Conservation (phyloP, 2,329 filamentous ascomycete species). For the Plenodomus lindquistii region DNA sequence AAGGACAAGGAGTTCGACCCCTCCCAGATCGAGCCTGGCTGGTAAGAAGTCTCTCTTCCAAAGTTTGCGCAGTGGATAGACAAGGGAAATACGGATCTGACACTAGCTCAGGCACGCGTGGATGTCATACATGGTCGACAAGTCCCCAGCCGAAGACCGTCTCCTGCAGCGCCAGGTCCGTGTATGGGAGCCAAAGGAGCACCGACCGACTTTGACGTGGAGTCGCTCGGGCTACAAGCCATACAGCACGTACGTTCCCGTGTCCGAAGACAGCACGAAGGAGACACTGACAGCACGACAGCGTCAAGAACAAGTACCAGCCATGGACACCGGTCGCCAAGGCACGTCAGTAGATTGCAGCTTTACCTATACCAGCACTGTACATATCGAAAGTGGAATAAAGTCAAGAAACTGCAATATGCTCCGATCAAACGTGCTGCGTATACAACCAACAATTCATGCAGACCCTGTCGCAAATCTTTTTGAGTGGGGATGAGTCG, state of each 20-base stretch:
- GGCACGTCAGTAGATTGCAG: slow-evolving; percentile 38
- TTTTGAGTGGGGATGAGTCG: not conserved
- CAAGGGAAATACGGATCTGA: slow-evolving; percentile 3
- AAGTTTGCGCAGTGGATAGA: not conserved
- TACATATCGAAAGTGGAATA: slow-evolving; percentile 24
- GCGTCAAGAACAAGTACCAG: slow-evolving; percentile 55
- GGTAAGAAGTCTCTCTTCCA: slow-evolving; percentile 50
- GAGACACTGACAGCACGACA: slow-evolving; percentile 27
- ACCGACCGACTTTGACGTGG: slow-evolving; percentile 75
- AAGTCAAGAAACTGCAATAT: not conserved
- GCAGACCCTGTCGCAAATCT: not conserved
- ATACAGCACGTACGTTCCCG: slow-evolving; percentile 82
- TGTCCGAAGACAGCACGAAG: not conserved
- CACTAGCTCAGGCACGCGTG: slow-evolving; percentile 76
- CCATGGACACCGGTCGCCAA: slow-evolving; percentile 55
- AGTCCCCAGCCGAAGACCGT: slow-evolving; percentile 77
- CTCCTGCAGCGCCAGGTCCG: slow-evolving; percentile 69
- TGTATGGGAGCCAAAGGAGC: slow-evolving; percentile 74
- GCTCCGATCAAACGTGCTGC: not conserved
- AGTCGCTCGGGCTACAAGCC: slow-evolving; percentile 83
- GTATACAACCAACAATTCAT: not conserved
- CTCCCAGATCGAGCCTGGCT: slow-evolving; percentile 90
- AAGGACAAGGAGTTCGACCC: slow-evolving; percentile 82
- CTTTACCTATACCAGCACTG: slow-evolving; percentile 21
- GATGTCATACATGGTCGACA: slow-evolving; percentile 93